Evolutionary conservation across 805 yeast species (phyloP), one percentile per base, ranked within the genome.

Genomic region (Maudiozyma serrabonitensis): DNA sequence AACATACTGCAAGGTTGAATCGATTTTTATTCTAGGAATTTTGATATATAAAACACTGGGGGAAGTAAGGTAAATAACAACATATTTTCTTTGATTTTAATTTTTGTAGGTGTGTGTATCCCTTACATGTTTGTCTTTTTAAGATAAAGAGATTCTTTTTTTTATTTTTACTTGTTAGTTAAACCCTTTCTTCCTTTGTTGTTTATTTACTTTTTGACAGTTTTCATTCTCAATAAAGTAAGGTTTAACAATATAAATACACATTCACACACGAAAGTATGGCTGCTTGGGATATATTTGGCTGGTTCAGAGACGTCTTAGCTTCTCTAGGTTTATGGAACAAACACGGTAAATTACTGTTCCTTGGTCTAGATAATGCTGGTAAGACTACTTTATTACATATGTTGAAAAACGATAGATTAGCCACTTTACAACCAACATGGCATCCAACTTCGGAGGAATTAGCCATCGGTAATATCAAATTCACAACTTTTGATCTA

Each of bases 371-470:
- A 54, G 99, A 93, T 70, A 93, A 93, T 61, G 99, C 99, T 43
- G 99, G 99, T 66, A 93, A 93, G 71, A 91, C 99, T 49, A 87
- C 95, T 23, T 70, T 86, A 56, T 72, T 86, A 58, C 93, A 86
- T 65, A 86, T 86, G 87, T 72, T 86, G 60, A 86, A 82, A 74
- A 93, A 93, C 66, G 99, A 93, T 71, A 83, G 99, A 72, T 79
- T 93, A 72, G 99, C 99, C 52, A 89, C 97, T 45, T 78, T 93
- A 62, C 96, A 89, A 70, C 99, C 99, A 60, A 93, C 99, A 28
- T 81, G 90, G 70, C 99, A 93, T 69, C 99, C 99, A 63, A 89
- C 99, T 18, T 88, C 96, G 25, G 99, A 93, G 71, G 99, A 93
- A 69, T 79, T 93, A 62, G 90, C 97, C 54, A 93, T 93, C 61